Percentiles rank a stretch among this genome's conserved stretches.
Conservation (phyloP, 768 basidiomycete genomes). For the Chalciporus pseudorubinellus region DNA sequence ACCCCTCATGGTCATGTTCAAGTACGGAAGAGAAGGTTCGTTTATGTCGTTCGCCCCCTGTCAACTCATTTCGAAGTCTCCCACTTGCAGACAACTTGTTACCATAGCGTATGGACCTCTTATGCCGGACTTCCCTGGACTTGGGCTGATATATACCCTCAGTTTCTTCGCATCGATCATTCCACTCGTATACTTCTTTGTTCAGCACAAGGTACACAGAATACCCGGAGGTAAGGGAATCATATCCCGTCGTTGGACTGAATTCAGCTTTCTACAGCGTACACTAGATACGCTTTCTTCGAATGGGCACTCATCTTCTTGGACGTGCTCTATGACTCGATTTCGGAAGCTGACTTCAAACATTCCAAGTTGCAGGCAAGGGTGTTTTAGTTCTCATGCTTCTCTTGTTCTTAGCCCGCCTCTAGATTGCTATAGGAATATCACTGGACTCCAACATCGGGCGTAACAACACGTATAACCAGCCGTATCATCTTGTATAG, state of each 20-base stretch:
- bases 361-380: constrained; percentile 53
- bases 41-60: constrained; percentile 1
- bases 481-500: constrained; percentile 38
- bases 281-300: constrained; percentile 81
- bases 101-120: constrained; percentile 42
- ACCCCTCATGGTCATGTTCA: constrained; percentile 43
- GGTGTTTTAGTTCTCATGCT: neutral
- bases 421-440: constrained; percentile 27
- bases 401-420: neutral
- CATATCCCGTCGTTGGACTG: neutral
- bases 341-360: constrained; percentile 58
- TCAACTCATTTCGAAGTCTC: neutral
- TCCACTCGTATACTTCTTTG: constrained; percentile 80
- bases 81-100: constrained; percentile 45
- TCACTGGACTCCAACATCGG: constrained; percentile 21
- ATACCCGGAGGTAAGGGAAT: constrained; percentile 69
- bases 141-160: constrained; percentile 6
- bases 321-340: constrained; percentile 71
- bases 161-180: constrained; percentile 72
- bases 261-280: constrained; percentile 49
- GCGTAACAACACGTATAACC: constrained; percentile 45
- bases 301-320: constrained; percentile 83
- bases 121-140: neutral
- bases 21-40: constrained; percentile 54
- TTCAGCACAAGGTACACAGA: constrained; percentile 78